phyloP scores from a whole-genome alignment of 2,329 filamentous ascomycete species.

The Daldinia sp. region DNA sequence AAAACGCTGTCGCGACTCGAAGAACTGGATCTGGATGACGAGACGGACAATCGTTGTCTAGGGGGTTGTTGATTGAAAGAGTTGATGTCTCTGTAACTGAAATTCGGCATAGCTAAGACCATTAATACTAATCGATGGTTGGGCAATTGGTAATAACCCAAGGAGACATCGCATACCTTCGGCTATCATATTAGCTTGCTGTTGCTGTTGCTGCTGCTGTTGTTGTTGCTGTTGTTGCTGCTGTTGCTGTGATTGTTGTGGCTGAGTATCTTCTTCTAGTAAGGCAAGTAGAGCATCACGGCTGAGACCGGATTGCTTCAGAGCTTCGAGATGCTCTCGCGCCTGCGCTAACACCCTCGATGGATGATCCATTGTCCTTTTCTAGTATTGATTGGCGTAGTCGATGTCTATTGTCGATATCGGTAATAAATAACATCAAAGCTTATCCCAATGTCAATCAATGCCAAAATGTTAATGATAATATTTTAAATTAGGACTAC shows the following conservation, averaged over 20 bases:
- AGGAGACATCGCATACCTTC: conserved; percentile 42
- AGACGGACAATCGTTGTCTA: conserved; percentile 48
- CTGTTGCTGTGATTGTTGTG: no score
- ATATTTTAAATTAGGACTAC: conserved; percentile 10
- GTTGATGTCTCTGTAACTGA: conserved; percentile 48
- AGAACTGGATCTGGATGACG: conserved; percentile 51
- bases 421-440: background rate
- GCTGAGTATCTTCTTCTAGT: conserved; percentile 44
- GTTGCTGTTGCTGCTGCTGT: conserved; percentile 41
- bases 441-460: conserved; percentile 21
- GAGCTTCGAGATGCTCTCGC: conserved; percentile 51
- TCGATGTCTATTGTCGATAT: conserved; percentile 1
- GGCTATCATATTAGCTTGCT: conserved; percentile 35
- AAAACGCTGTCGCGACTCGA: conserved; percentile 52
- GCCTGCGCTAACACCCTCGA: conserved; percentile 51
- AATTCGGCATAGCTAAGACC: conserved; percentile 46
- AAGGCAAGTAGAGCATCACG: conserved; percentile 49
- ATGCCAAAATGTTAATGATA: conserved; percentile 4
- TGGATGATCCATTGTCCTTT: conserved; percentile 48
- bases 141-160: background rate
- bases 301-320: conserved; percentile 53
- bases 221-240: conserved; percentile 36
- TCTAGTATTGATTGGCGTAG: conserved; percentile 5
- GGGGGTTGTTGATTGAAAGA: conserved; percentile 44
- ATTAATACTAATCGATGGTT: conserved; percentile 24